phyloP scores from a whole-genome alignment of 768 basidiomycete genomes.

The Pleurotus eryngii region DNA sequence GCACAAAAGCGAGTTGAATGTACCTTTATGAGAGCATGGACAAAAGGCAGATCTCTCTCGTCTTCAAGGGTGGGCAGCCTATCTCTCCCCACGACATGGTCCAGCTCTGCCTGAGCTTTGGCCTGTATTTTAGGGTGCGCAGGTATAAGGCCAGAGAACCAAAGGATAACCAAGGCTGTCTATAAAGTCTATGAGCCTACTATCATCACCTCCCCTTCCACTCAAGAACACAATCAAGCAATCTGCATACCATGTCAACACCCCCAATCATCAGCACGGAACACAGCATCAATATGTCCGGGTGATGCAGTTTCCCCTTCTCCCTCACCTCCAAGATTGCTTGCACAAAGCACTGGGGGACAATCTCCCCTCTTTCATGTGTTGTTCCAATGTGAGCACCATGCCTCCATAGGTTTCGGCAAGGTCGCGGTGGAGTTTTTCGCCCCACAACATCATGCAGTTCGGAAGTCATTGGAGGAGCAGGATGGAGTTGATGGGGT shows the following conservation, averaged over 20 bases:
- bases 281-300: slow-evolving; percentile 39
- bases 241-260: slow-evolving; percentile 34
- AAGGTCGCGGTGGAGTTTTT: slow-evolving; percentile 34
- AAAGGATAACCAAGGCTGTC: slow-evolving; percentile 34
- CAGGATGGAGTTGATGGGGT: slow-evolving; percentile 42
- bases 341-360: slow-evolving; percentile 42
- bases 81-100: slow-evolving; percentile 25
- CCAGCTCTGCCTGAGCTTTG: slow-evolving; percentile 28
- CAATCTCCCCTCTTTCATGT: slow-evolving; percentile 32
- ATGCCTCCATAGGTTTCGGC: slow-evolving; percentile 35
- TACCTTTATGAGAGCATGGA: slow-evolving; percentile 30
- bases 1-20: background rate
- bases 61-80: slow-evolving; percentile 28
- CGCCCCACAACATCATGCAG: slow-evolving; percentile 31
- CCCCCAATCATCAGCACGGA: slow-evolving; percentile 43
- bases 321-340: slow-evolving; percentile 28
- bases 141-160: slow-evolving; percentile 33
- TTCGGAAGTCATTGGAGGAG: slow-evolving; percentile 38
- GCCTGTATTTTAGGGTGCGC: slow-evolving; percentile 24
- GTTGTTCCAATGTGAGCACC: slow-evolving; percentile 31
- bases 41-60: slow-evolving; percentile 30
- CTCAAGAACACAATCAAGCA: too few species aligned
- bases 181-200: too few species aligned
- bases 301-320: slow-evolving; percentile 30
- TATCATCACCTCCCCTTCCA: background rate